Conservation (phyloP, 1,284 basidiomycete species). For the Rhodotorula sp. region DNA sequence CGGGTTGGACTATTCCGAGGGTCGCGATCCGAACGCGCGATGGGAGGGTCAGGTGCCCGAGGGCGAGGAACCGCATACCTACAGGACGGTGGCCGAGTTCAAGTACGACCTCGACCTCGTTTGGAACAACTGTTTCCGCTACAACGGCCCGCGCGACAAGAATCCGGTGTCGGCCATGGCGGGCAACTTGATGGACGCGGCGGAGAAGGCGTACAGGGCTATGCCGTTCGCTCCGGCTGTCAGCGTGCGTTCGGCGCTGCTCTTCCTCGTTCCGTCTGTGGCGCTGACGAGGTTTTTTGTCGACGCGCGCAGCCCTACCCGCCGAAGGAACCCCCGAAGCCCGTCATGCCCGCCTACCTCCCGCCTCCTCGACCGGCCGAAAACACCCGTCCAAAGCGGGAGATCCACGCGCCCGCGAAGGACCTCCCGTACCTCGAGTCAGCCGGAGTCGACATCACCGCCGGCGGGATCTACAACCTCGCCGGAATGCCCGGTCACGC, state of each 20-base stretch:
- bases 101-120: slow-evolving; percentile 77
- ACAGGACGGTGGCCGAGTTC: slow-evolving; percentile 68
- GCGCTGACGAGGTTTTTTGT: slow-evolving; percentile 30
- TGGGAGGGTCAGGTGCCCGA: slow-evolving; percentile 57
- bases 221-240: slow-evolving; percentile 65
- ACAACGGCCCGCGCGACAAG: slow-evolving; percentile 77
- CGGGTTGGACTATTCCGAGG: slow-evolving; percentile 58
- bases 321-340: slow-evolving; percentile 62
- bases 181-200: slow-evolving; percentile 74
- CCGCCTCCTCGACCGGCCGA: slow-evolving; percentile 67
- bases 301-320: slow-evolving; percentile 46
- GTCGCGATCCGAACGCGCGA: slow-evolving; percentile 44
- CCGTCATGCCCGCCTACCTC: slow-evolving; percentile 60
- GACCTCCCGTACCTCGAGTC: slow-evolving; percentile 70
- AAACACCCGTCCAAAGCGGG: slow-evolving; percentile 78
- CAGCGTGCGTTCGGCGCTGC: slow-evolving; percentile 11
- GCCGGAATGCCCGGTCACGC: slow-evolving; percentile 2
- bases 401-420: slow-evolving; percentile 91
- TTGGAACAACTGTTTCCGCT: slow-evolving; percentile 82
- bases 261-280: slow-evolving; percentile 44
- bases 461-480: slow-evolving; percentile 22
- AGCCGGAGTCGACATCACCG: slow-evolving; percentile 53
- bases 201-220: slow-evolving; percentile 83
- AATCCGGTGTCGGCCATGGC: slow-evolving; percentile 77
- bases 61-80: slow-evolving; percentile 44